Percentiles rank a stretch among this genome's conserved stretches.
phyloP scores from a whole-genome alignment of 257 asterid genomes.

The Solanum tarapatanum region DNA sequence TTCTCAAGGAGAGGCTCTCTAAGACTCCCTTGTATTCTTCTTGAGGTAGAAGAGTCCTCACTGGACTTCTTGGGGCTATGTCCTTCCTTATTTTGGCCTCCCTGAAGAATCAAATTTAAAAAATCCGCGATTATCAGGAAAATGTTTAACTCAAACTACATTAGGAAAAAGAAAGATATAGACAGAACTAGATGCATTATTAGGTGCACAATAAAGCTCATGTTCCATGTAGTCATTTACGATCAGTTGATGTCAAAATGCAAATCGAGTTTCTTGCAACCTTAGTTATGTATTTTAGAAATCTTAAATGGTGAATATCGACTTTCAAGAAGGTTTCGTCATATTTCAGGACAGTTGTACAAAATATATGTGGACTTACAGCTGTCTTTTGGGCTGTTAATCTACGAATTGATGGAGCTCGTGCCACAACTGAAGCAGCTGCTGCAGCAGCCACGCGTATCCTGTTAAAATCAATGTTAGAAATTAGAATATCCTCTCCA shows the following conservation, averaged over 20 bases:
- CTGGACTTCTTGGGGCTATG: conserved; percentile 36
- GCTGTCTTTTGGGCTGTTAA: conserved; percentile 42
- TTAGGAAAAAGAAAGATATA: not conserved
- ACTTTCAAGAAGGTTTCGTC: not conserved
- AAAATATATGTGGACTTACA: conserved; percentile 31
- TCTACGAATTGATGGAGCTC: conserved; percentile 71
- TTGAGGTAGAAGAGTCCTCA: conserved; percentile 22
- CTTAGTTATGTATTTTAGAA: not conserved
- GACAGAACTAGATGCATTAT: not conserved
- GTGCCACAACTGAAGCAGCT: conserved; percentile 80
- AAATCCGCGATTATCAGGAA: not conserved
- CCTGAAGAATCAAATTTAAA: conserved; percentile 30
- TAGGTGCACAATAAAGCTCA: not conserved
- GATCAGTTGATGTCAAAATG: not conserved
- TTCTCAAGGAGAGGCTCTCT: conserved; percentile 31
- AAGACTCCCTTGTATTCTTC: conserved; percentile 14
- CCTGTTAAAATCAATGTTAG: conserved; percentile 28
- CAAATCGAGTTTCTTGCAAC: not conserved
- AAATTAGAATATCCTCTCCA: not conserved
- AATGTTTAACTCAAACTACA: not conserved
- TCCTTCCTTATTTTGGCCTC: conserved; percentile 39
- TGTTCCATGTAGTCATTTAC: not conserved
- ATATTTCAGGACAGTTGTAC: not conserved
- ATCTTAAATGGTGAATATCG: not conserved
- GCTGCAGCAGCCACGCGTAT: conserved; percentile 94